Evolutionary conservation across 805 yeast genomes (phyloP), one percentile per base, ranked within the genome.

Genomic region (Crinitomyces ghanaensis): DNA sequence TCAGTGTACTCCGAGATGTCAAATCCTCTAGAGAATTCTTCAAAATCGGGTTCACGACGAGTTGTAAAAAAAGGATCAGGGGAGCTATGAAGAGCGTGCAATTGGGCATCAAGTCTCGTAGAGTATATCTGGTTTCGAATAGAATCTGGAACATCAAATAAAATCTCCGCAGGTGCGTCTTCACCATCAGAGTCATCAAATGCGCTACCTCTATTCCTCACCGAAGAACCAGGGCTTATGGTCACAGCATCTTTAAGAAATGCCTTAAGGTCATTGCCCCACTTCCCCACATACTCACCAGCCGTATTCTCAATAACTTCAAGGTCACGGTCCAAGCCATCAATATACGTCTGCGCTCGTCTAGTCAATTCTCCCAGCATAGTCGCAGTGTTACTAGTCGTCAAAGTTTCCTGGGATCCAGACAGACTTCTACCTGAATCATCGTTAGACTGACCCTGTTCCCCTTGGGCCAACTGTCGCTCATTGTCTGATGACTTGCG

Each of bases 291-390:
- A 46, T 70, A 74, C n/a, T 61, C 60, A 1, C 77, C 70, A 0
- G 93, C 86, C 20, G 66, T 56, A 33, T 67, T 69, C 51, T 86
- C 95, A 5, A 83, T 74, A 34, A 63, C 63, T 44, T 81, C 94
- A 29, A 86, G 62, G 44, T 74, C 77, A 42, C 70, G 59, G 53
- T 85, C 96, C 39, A 86, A 63, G 5, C 71, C 68, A 41, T 82
- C 86, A 31, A 85, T 60, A 33, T 69, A 72, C 29, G 65, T 66
- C 44, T 79, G 83, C 5, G 85, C 75, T 41, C 62, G 56, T 29
- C 39, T 48, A 42, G 51, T 56, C 40, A 48, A 43, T 24, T 48
- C 49, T n/a, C 41, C 37, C 26, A 62, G 45, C 53, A 48, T 47
- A 18, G 47, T 42, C 9, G 24, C 7, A 13, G 23, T 23, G 14